Base-by-base conservation (phyloP, 1,139 yeast genomes). In the Chernovozyma sophiae-reginae region DNA sequence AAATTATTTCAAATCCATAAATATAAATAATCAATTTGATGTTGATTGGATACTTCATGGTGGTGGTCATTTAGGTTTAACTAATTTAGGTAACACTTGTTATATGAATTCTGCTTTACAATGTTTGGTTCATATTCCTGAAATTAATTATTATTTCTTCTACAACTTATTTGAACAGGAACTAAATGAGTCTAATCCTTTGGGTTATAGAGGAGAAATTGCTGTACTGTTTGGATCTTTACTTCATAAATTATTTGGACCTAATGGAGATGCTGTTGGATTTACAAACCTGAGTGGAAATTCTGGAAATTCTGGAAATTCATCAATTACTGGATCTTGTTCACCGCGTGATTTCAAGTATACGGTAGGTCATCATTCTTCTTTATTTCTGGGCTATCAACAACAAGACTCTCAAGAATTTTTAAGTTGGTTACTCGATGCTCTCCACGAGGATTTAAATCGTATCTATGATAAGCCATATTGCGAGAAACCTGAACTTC, bases 351-450 rank as follows among this genome's bases (percentile, higher is more conserved):
- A 80, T 30, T 90, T 92, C 62, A 87, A 87, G 50, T 66, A 73
- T 26, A 80, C 86, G 0, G 74, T 92, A 31, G 97, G 97, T 0
- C 74, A 81, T 40, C 85, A 75, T 53, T 84, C 89, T 31, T 75
- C 83, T 1, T 77, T 86, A 77, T 92, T 92, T 64, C 74, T 87
- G 0, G 96, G 95, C 0, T 89, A 84, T 51, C 79, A 77, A 48
- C 98, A 92, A 58, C 98, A 92, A 55, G 98, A 92, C 56, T 86
- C 97, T 1, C 98, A 92, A 57, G 98, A 92, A 56, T 84, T 92
- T 52, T 66, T 92, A 38, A 90, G 96, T 30, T 92, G 87, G 72
- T 60, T 92, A 30, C 67, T 92, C 31, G 98, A 92, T 60, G 94
- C 96, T 5, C 68, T 92, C 32, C 98, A 92, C 53, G 98, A 92